Evolutionary conservation across 805 yeast genomes (phyloP), one percentile per base, ranked within the genome.

Genomic region (Grigorovia humatica): DNA sequence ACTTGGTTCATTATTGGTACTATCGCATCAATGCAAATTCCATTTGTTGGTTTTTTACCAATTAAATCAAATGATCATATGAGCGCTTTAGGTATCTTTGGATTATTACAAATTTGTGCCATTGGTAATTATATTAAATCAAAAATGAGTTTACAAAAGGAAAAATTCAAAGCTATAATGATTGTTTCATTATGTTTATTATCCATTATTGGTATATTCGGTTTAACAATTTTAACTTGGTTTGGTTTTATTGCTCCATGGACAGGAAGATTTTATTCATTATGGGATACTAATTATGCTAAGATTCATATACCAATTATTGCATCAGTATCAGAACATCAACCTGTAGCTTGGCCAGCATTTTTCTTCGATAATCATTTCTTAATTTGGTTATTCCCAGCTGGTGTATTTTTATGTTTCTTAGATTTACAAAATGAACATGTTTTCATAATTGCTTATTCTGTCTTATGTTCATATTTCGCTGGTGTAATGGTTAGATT

Each of bases 291-390:
- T 4, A 85, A 79, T 68, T 93, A 95, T 65, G 99, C 99, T 56
- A 91, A 90, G 74, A 86, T 93, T 58, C 99, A 93, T 67, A 93
- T 93, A 62, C 99, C 99, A 46, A 93, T 93, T 66, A 93, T 93
- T 70, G 99, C 99, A 1, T 90, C 97, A 2, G 99, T 93, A 42
- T 88, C 96, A 13, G 99, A 93, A 74, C 99, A 93, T 75, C 99
- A 93, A 76, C 99, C 99, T 54, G 91, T 98, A n/a, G 96, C 99
- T 4, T 93, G 99, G 99, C 96, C 98, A 11, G 82, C 97, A 12
- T 95, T 93, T 69, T 93, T 88, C 79, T 88, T 91, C 67, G 99
- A 93, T 69, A 83, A 93, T 49, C 87, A 82, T 62, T 80, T 91
- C 76, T 76, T 93, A 70, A 87, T 91, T 62, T 95, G 99, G 99